A percentile compares a stretch with the other conserved stretches of the same genome.
These are phyloP conservation scores for Hirsutella rhossiliensis DNA, from an alignment of 2,329 filamentous ascomycete genomes.

Conservation along the genomic window DNA sequence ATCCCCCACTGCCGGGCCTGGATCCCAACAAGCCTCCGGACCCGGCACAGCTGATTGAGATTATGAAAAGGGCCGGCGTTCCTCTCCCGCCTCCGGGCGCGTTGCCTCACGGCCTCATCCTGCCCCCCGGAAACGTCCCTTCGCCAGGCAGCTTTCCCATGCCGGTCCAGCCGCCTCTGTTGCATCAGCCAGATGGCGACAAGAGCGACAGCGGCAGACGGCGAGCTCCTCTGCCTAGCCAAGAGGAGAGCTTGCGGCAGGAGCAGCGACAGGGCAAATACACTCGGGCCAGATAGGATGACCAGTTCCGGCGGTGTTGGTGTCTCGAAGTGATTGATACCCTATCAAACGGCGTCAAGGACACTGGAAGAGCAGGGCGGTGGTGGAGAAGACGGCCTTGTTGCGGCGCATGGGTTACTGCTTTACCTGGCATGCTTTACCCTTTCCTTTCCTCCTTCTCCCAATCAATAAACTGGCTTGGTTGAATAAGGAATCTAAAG, in stretches of 20 bases:
- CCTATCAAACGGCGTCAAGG: not conserved
- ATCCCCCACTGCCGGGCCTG: constrained; percentile 40
- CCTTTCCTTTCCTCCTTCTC: not conserved
- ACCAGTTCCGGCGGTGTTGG: not conserved
- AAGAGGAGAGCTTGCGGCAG: constrained; percentile 68
- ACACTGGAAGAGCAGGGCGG: not conserved
- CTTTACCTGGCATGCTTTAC: not conserved
- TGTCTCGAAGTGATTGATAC: not conserved
- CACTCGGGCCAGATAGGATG: constrained; percentile 36
- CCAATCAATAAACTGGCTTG: not conserved
- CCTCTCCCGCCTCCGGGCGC: constrained; percentile 42
- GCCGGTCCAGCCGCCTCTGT: constrained; percentile 24
- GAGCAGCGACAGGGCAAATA: constrained; percentile 60
- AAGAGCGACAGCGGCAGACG: constrained; percentile 26
- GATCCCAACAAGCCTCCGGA: constrained; percentile 50
- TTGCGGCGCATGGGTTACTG: not conserved
- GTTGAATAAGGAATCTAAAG: not conserved
- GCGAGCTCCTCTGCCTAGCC: constrained; percentile 66
- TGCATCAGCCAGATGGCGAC: constrained; percentile 21
- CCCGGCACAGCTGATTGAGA: constrained; percentile 46
- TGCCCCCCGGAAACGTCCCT: constrained; percentile 25
- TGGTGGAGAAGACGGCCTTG: not conserved
- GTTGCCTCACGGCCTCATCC: constrained; percentile 31
- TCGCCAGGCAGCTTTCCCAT: constrained; percentile 19
- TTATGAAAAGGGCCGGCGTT: constrained; percentile 54